phyloP scores from a whole-genome alignment of 257 asterid genomes.

The Eustoma russellianum region DNA sequence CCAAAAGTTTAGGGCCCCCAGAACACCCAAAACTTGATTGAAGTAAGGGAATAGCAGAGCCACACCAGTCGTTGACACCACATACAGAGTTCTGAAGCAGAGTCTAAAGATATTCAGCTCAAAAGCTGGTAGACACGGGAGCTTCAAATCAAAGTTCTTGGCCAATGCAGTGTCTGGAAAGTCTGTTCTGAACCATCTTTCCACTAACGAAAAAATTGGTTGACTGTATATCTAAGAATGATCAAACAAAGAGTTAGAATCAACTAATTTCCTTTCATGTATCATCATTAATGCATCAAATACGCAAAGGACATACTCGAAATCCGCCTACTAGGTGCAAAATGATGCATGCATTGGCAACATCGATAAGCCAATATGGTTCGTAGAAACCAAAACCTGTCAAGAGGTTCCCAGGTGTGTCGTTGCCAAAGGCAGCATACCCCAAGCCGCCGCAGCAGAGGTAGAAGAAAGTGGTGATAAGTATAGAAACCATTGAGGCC shows the following conservation, averaged over 20 bases:
- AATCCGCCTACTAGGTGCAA: slow-evolving; percentile 59
- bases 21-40: slow-evolving; percentile 55
- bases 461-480: slow-evolving; percentile 43
- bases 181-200: slow-evolving; percentile 26
- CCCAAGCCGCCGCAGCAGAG: slow-evolving; percentile 58
- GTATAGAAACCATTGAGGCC: slow-evolving; percentile 36
- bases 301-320: slow-evolving; percentile 27
- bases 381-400: slow-evolving; percentile 71
- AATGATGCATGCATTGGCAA: slow-evolving; percentile 58
- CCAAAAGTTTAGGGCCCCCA: slow-evolving; percentile 64
- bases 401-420: slow-evolving; percentile 61
- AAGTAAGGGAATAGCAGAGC: slow-evolving; percentile 53
- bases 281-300: no score
- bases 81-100: slow-evolving; percentile 54
- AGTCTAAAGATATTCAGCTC: slow-evolving; percentile 47
- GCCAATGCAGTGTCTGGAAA: slow-evolving; percentile 26
- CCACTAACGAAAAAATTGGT: slow-evolving; percentile 45
- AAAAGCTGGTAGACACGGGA: slow-evolving; percentile 35
- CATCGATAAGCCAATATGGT: slow-evolving; percentile 64
- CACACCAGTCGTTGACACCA: slow-evolving; percentile 42
- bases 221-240: slow-evolving; percentile 52
- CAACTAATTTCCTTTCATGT: no score
- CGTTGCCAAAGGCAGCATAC: slow-evolving; percentile 64
- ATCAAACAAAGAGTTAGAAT: not conserved
- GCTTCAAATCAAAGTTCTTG: slow-evolving; percentile 30